Evolutionary conservation across 495 filamentous ascomycete genomes (phyloP).

Genomic region (Platismatia glauca): DNA sequence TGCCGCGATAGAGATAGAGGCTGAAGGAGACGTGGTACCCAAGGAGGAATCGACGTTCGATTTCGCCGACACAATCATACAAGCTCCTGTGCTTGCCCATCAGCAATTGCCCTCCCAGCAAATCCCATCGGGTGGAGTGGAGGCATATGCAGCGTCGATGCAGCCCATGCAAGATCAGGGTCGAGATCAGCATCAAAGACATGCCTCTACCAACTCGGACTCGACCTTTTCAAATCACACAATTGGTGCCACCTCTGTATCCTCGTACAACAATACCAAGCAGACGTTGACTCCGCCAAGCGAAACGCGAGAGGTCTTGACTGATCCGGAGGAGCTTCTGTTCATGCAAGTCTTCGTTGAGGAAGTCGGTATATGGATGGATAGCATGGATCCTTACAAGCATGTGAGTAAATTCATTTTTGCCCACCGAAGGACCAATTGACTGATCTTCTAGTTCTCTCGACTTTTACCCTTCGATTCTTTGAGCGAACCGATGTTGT

Average conservation of each 20-base stretch:
- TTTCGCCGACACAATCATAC: constrained; percentile 28
- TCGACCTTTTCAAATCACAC: constrained; percentile 26
- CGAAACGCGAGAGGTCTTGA: constrained; percentile 47
- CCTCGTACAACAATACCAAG: constrained; percentile 33
- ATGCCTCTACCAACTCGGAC: constrained; percentile 30
- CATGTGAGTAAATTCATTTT: constrained; percentile 46
- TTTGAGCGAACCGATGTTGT: constrained; percentile 77
- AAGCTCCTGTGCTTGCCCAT: constrained; percentile 28
- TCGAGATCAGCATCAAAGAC: constrained; percentile 26
- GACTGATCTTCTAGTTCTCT: constrained; percentile 52
- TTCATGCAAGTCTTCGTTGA: constrained; percentile 90
- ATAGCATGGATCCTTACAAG: constrained; percentile 76
- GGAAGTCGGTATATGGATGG: constrained; percentile 91
- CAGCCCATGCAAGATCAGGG: constrained; percentile 23
- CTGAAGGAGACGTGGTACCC: constrained; percentile 29
- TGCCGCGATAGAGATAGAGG: constrained; percentile 42
- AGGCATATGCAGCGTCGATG: constrained; percentile 27
- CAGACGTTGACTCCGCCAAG: constrained; percentile 43
- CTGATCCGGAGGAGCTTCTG: constrained; percentile 63
- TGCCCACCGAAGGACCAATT: constrained; percentile 21
- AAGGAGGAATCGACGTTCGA: constrained; percentile 35
- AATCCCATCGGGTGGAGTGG: constrained; percentile 28
- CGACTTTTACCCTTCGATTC: constrained; percentile 72
- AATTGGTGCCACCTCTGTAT: constrained; percentile 19
- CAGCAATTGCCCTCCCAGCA: constrained; percentile 39